phyloP scores from a whole-genome alignment of 1,284 basidiomycete genomes.

The Trichosporon sp. region DNA sequence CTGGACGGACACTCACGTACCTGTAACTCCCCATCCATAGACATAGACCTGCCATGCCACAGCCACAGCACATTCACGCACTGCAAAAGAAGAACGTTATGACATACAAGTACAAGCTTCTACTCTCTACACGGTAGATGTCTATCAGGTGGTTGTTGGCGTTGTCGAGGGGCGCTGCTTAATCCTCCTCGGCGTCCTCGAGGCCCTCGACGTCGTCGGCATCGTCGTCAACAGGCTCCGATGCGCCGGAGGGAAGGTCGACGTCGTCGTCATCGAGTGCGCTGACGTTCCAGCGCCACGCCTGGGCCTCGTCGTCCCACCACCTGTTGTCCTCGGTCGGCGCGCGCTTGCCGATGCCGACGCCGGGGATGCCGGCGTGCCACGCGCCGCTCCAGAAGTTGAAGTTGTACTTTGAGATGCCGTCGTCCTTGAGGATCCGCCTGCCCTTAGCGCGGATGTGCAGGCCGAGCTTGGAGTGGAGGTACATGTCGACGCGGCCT shows the following conservation, averaged over 20 bases:
- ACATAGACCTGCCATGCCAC: background rate
- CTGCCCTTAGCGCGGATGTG: conserved; percentile 31
- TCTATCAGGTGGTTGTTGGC: background rate
- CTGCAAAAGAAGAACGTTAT: background rate
- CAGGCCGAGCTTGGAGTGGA: conserved; percentile 21
- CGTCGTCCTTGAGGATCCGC: conserved; percentile 17
- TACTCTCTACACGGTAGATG: background rate
- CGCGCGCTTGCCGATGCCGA: background rate
- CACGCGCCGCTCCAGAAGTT: conserved; percentile 47
- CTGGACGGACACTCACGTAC: background rate
- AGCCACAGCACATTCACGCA: background rate
- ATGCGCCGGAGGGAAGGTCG: background rate
- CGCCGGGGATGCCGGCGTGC: conserved; percentile 9
- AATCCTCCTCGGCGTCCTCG: background rate
- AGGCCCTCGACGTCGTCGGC: background rate
- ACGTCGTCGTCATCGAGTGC: background rate
- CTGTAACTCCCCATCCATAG: background rate
- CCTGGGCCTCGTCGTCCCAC: background rate
- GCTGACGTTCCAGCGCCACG: background rate
- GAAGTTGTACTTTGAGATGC: conserved; percentile 39
- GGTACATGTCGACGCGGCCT: conserved; percentile 35
- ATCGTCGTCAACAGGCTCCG: background rate
- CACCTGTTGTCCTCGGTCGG: background rate
- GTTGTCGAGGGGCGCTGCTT: background rate
- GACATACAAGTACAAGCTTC: background rate